Percentiles rank a stretch among this genome's conserved stretches.
phyloP scores from a whole-genome alignment of 345 rosid genomes.

The Brassica carinata region DNA sequence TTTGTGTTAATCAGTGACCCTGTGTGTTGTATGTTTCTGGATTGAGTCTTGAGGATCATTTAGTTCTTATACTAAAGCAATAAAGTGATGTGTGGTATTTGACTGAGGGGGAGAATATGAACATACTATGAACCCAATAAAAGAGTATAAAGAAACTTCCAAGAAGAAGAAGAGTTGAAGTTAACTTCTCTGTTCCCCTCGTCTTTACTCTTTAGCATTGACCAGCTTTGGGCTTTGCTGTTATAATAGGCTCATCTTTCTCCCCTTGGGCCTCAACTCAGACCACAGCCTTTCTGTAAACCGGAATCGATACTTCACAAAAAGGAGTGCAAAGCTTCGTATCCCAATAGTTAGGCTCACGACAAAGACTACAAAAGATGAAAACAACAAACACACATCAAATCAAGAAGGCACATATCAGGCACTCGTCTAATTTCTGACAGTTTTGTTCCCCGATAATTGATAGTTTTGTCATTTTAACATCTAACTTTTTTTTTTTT shows the following conservation, averaged over 20 bases:
- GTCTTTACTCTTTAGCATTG: not conserved
- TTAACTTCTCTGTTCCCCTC: not conserved
- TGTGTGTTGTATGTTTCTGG: not conserved
- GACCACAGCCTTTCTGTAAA: not conserved
- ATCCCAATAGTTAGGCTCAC: not conserved
- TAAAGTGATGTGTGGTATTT: slow-evolving; percentile 9
- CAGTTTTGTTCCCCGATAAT: slow-evolving; percentile 28
- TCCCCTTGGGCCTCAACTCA: not conserved
- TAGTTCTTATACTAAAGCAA: not conserved
- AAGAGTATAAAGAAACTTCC: not conserved
- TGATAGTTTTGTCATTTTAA: not conserved
- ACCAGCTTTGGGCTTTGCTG: not conserved
- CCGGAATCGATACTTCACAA: not conserved
- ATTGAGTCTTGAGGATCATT: not conserved
- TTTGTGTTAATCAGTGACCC: not conserved
- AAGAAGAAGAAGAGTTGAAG: not conserved
- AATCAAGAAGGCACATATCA: slow-evolving; percentile 1
- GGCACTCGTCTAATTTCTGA: slow-evolving; percentile 12
- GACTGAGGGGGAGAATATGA: not conserved
- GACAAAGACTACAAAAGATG: not conserved
- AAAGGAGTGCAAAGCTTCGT: not conserved
- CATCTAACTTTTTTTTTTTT: not conserved
- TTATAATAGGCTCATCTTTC: not conserved
- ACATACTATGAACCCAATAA: not conserved
- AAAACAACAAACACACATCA: not conserved